Percentiles rank a stretch among this genome's conserved stretches.
These are phyloP conservation scores for Phaeosphaeria sp. DNA, from an alignment of 2,329 filamentous ascomycete species.

Conservation along the genomic window DNA sequence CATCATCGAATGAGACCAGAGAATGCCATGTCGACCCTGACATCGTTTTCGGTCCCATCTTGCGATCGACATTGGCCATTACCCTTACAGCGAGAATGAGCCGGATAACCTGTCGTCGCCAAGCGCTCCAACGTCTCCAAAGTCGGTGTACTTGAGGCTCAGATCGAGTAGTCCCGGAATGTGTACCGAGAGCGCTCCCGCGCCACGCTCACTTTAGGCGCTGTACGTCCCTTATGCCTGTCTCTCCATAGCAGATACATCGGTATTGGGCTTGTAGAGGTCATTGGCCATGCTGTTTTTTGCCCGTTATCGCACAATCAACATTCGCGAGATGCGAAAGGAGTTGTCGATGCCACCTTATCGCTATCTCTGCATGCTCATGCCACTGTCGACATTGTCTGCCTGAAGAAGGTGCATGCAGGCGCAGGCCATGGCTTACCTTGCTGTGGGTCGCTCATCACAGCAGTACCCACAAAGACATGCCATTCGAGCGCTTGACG, in stretches of 20 bases:
- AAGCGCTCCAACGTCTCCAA: conserved; percentile 13
- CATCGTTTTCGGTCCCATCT: background rate
- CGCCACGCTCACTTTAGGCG: background rate
- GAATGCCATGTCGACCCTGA: background rate
- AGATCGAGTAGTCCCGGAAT: conserved; percentile 10
- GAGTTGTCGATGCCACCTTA: conserved; percentile 4
- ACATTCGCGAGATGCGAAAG: background rate
- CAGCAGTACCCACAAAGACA: conserved; percentile 34
- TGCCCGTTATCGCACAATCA: background rate
- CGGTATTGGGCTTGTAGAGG: background rate
- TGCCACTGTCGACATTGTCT: background rate
- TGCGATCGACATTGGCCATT: conserved; percentile 17
- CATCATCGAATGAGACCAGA: conserved; percentile 13
- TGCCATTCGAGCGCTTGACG: conserved; percentile 31
- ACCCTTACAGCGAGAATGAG: conserved; percentile 21
- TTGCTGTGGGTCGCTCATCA: conserved; percentile 21
- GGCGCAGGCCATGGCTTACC: conserved; percentile 21
- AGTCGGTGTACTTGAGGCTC: conserved; percentile 22
- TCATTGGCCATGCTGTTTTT: background rate
- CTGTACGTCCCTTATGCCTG: background rate
- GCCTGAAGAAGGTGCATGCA: conserved; percentile 14
- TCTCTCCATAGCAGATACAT: background rate
- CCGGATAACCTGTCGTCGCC: conserved; percentile 24
- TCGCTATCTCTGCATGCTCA: conserved; percentile 24
- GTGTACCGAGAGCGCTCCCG: conserved; percentile 2